Evolutionary conservation across 2,329 filamentous ascomycete species (phyloP).

Genomic region (Fusarium multiceps): DNA sequence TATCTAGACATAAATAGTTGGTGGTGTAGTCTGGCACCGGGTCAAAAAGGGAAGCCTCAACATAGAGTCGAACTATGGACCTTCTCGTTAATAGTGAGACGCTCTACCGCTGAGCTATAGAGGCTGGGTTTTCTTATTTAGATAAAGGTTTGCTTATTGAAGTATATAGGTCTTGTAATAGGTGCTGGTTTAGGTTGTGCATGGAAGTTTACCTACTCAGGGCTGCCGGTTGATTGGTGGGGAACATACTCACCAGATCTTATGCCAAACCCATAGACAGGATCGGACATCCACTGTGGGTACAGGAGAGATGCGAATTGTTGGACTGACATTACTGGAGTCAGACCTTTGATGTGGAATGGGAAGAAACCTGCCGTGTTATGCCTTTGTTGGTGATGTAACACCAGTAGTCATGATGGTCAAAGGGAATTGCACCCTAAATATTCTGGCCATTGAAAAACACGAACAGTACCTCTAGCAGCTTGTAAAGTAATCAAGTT

Average conservation of each 20-base stretch:
- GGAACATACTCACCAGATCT: too few relatives aligned
- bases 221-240: background rate
- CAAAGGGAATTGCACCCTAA: too few relatives aligned
- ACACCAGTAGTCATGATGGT: too few relatives aligned
- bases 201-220: background rate
- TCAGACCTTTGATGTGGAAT: too few relatives aligned
- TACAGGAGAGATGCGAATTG: too few relatives aligned
- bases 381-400: too few relatives aligned
- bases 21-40: background rate
- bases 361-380: too few relatives aligned
- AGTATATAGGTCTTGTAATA: background rate
- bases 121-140: background rate
- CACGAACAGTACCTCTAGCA: too few relatives aligned
- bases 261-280: background rate
- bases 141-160: background rate
- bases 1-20: background rate
- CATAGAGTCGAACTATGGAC: background rate
- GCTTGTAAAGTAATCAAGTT: too few relatives aligned
- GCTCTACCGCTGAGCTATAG: background rate
- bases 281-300: background rate
- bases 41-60: background rate
- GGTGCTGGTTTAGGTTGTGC: background rate
- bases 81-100: background rate
- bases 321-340: too few relatives aligned
- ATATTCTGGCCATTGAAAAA: too few relatives aligned